Conservation (phyloP, 2,329 filamentous ascomycete genomes). For the Fusarium sp. region DNA sequence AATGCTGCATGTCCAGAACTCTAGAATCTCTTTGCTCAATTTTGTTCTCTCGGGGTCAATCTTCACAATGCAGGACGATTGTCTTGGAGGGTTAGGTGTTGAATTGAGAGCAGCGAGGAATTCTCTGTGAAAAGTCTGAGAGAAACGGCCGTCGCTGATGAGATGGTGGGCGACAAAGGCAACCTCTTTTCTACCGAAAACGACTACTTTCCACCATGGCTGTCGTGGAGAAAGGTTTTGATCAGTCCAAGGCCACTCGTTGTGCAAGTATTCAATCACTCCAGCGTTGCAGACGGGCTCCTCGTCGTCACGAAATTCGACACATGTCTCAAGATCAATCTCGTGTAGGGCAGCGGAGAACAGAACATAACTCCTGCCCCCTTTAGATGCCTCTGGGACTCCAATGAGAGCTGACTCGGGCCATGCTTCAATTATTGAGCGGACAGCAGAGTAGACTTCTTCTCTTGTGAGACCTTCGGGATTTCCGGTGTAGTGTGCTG, state of each 20-base stretch:
- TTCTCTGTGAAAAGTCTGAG: conserved; percentile 24
- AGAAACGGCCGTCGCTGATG: conserved; percentile 34
- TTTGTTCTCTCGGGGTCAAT: too few species aligned
- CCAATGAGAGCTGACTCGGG: too few species aligned
- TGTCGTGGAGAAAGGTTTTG: conserved; percentile 11
- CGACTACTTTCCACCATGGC: conserved; percentile 38
- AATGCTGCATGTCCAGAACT: too few species aligned
- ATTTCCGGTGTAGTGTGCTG: conserved; percentile 25
- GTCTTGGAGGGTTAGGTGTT: too few species aligned
- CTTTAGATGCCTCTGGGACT: too few species aligned
- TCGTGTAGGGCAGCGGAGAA: conserved; percentile 21
- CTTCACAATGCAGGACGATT: too few species aligned
- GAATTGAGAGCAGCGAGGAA: conserved; percentile 33
- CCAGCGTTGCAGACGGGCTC: neutral
- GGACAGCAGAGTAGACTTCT: too few species aligned
- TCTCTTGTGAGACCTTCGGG: too few species aligned
- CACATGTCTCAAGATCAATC: conserved; percentile 36
- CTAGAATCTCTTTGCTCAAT: too few species aligned
- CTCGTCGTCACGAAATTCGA: conserved; percentile 17
- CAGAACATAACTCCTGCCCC: conserved; percentile 4
- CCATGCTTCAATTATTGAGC: neutral
- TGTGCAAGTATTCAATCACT: conserved; percentile 32
- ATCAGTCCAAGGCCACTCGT: conserved; percentile 33
- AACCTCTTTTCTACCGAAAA: conserved; percentile 25
- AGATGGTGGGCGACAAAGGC: conserved; percentile 42